Percentiles rank a stretch among this genome's conserved stretches.
phyloP scores from a whole-genome alignment of 495 filamentous ascomycete species.

The Letharia lupina region DNA sequence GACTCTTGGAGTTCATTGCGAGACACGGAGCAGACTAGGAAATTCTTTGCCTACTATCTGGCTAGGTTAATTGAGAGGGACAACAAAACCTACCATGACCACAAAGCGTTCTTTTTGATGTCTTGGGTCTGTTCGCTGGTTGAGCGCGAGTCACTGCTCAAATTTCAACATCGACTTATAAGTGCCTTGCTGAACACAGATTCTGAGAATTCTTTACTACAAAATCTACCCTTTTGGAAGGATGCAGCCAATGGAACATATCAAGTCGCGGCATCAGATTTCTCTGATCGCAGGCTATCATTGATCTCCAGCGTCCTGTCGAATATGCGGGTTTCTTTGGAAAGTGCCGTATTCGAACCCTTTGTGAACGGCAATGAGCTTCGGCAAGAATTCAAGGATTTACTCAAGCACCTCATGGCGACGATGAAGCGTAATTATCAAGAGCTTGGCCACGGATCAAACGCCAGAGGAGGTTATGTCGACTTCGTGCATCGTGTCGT shows the following conservation, averaged over 20 bases:
- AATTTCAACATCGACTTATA: slow-evolving; percentile 59
- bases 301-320: slow-evolving; percentile 54
- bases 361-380: slow-evolving; percentile 30
- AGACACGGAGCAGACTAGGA: slow-evolving; percentile 55
- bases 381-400: slow-evolving; percentile 46
- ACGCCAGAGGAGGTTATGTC: slow-evolving; percentile 50
- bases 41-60: slow-evolving; percentile 55
- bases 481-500: slow-evolving; percentile 59
- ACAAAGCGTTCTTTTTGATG: slow-evolving; percentile 43
- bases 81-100: slow-evolving; percentile 33
- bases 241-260: slow-evolving; percentile 35
- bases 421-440: slow-evolving; percentile 63
- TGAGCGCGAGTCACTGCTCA: slow-evolving; percentile 56
- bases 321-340: slow-evolving; percentile 54
- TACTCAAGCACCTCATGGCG: slow-evolving; percentile 51
- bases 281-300: slow-evolving; percentile 49
- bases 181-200: slow-evolving; percentile 46
- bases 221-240: slow-evolving; percentile 55
- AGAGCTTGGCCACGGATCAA: slow-evolving; percentile 41
- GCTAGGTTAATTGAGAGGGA: slow-evolving; percentile 48
- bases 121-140: slow-evolving; percentile 55
- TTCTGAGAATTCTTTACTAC: slow-evolving; percentile 41
- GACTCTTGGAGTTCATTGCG: slow-evolving; percentile 56
- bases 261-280: slow-evolving; percentile 45
- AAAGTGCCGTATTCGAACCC: slow-evolving; percentile 31